Conservation (phyloP, 495 filamentous ascomycete genomes). For the Lophiotrema nucula region DNA sequence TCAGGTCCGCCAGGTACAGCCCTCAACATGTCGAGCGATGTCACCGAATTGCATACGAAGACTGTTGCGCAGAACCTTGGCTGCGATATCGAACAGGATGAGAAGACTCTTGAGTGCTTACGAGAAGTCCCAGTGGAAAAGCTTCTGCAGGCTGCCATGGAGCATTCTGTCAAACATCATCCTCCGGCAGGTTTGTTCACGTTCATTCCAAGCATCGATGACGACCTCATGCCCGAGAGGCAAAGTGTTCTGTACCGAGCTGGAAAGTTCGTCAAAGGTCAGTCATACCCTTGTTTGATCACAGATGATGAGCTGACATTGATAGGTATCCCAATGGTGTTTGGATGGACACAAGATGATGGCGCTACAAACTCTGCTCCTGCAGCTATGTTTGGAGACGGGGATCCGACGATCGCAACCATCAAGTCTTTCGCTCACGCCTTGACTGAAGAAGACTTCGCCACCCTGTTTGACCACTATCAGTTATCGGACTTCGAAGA, state of each 20-base stretch:
- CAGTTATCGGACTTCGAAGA: slow-evolving; percentile 27
- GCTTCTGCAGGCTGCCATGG: slow-evolving; percentile 35
- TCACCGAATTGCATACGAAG: slow-evolving; percentile 41
- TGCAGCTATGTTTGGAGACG: slow-evolving; percentile 17
- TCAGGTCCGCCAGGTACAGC: slow-evolving; percentile 47
- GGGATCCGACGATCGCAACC: not conserved
- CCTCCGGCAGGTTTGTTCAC: slow-evolving; percentile 23
- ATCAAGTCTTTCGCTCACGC: slow-evolving; percentile 1
- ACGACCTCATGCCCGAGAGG: slow-evolving; percentile 35
- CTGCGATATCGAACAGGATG: slow-evolving; percentile 30
- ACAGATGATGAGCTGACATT: not conserved
- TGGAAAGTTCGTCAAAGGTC: slow-evolving; percentile 37
- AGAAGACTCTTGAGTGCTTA: slow-evolving; percentile 40
- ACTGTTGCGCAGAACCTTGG: slow-evolving; percentile 19
- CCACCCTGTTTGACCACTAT: slow-evolving; percentile 36
- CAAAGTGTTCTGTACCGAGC: slow-evolving; percentile 28
- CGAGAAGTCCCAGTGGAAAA: slow-evolving; percentile 36
- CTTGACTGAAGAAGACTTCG: slow-evolving; percentile 4
- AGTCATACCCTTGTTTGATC: not conserved
- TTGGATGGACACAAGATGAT: slow-evolving; percentile 40
- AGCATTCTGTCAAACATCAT: slow-evolving; percentile 7
- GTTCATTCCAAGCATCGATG: slow-evolving; percentile 39
- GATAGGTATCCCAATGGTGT: slow-evolving; percentile 37
- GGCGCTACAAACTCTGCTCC: slow-evolving; percentile 33
- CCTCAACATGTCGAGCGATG: slow-evolving; percentile 44